Evolutionary conservation across 345 rosid species (phyloP), one percentile per base, ranked within the genome.

Genomic region (Erodium maritimum): DNA sequence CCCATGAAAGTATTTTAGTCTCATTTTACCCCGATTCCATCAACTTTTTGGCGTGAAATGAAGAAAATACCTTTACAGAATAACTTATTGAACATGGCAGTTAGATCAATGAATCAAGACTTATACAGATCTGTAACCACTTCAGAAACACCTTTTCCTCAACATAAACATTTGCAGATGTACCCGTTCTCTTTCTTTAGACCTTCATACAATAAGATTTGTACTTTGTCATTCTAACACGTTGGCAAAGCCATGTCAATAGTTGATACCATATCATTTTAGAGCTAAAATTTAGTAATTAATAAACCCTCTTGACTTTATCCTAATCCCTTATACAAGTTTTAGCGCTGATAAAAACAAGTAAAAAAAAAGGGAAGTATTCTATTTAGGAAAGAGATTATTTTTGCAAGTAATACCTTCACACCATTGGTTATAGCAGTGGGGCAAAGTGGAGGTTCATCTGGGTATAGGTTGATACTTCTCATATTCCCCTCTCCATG

Each of bases 341-440:
- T 29, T 29, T 6, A 29, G 5, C 9, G 37, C 37, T 29, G 37
- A 42, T 42, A 42, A 42, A 42, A 42, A 42, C 16, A 42, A 42
- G 48, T 42, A 11, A 10, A 42, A 29, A 8, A 29, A 42, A 12
- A 42, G 17, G 48, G 14, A 42, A n/a, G n/a, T 29, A 5, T 29
- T 29, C 8, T 29, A 11, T 29, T 5, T 29, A 29, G 37, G 11
- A 42, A 42, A 42, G 17, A 42, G 48, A 16, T 42, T 42, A 42
- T 3, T 7, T 19, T 4, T 17, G 34, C 53, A 66, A 60, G 29
- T 13, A 51, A 64, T 73, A 89, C 95, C 85, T 73, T 71, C 63
- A 93, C 96, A 67, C 95, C 87, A 45, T 83, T 79, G 19, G 96
- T 89, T 48, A 82, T 66, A 53, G 90, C 79, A 56, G 83, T 73